Conservation (phyloP, 2,329 filamentous ascomycete species). For the Phaeophleospora eucalypticola region DNA sequence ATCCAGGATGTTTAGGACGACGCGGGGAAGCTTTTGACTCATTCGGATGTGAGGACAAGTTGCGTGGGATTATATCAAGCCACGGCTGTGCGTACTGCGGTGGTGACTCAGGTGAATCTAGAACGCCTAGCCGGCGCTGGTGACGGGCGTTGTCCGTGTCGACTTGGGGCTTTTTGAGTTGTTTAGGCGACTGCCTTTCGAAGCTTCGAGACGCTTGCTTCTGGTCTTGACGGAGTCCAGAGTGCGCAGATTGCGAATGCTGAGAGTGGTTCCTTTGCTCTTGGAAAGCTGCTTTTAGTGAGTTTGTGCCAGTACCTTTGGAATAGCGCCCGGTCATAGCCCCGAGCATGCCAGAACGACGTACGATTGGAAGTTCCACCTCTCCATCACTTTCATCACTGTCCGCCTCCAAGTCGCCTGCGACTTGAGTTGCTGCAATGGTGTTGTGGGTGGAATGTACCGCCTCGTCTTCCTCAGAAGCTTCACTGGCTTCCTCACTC, state of each 20-base stretch:
- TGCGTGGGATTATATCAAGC: conserved; percentile 15
- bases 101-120: conserved; percentile 13
- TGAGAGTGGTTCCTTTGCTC: conserved; percentile 22
- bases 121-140: conserved; percentile 10
- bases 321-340: conserved; percentile 11
- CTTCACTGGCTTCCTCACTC: conserved; percentile 12
- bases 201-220: conserved; percentile 9
- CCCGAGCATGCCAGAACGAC: conserved; percentile 14
- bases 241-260: conserved; percentile 35
- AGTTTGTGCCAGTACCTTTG: conserved; percentile 14
- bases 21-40: background rate
- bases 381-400: conserved; percentile 22
- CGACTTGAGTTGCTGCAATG: conserved; percentile 1
- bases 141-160: conserved; percentile 11
- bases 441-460: conserved; percentile 1
- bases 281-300: conserved; percentile 16
- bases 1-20: conserved; percentile 8
- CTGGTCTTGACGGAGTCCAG: conserved; percentile 26
- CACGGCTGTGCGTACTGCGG: conserved; percentile 13
- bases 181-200: conserved; percentile 16
- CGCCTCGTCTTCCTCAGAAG: background rate
- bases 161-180: conserved; percentile 15
- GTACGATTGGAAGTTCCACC: conserved; percentile 17
- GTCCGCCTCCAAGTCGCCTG: conserved; percentile 13
- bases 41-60: background rate